Conservation (phyloP, 2,329 filamentous ascomycete species). For the Fusarium nanum region DNA sequence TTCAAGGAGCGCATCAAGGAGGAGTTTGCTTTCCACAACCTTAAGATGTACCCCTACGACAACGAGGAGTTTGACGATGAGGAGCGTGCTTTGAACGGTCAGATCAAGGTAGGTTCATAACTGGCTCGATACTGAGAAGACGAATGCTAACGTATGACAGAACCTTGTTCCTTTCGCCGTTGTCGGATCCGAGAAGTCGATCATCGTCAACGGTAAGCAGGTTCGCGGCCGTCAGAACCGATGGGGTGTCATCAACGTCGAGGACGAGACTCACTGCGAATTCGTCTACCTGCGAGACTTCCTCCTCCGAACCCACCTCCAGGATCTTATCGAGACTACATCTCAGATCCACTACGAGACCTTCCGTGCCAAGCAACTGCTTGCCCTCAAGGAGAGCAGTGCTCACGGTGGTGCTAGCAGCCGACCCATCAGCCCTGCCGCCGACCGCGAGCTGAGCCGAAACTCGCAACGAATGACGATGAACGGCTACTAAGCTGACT, state of each 20-base stretch:
- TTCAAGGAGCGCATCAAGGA: slow-evolving; percentile 99
- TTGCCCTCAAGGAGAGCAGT: slow-evolving; percentile 98
- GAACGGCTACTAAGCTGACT: slow-evolving; percentile 87
- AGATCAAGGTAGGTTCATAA: slow-evolving; percentile 83
- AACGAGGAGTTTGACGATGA: slow-evolving; percentile 99
- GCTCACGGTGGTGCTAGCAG: slow-evolving; percentile 81
- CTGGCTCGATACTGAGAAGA: neutral
- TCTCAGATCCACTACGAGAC: slow-evolving; percentile 99
- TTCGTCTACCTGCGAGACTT: slow-evolving; percentile 99
- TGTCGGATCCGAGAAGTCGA: slow-evolving; percentile 97
- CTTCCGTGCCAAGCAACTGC: slow-evolving; percentile 98
- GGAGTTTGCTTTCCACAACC: slow-evolving; percentile 99
- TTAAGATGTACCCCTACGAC: slow-evolving; percentile 99
- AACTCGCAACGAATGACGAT: slow-evolving; percentile 97
- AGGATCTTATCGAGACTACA: slow-evolving; percentile 98
- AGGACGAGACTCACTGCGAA: slow-evolving; percentile 99
- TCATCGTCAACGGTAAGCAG: slow-evolving; percentile 96
- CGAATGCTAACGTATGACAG: slow-evolving; percentile 62
- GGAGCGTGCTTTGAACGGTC: slow-evolving; percentile 90
- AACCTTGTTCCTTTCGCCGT: slow-evolving; percentile 96
- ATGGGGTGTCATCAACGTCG: slow-evolving; percentile 99
- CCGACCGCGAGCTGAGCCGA: slow-evolving; percentile 95
- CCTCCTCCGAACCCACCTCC: slow-evolving; percentile 96
- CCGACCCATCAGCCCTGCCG: slow-evolving; percentile 93
- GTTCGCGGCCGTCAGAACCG: slow-evolving; percentile 98